Conservation (phyloP, 352 stramenopile species). For the Albugo candida region DNA sequence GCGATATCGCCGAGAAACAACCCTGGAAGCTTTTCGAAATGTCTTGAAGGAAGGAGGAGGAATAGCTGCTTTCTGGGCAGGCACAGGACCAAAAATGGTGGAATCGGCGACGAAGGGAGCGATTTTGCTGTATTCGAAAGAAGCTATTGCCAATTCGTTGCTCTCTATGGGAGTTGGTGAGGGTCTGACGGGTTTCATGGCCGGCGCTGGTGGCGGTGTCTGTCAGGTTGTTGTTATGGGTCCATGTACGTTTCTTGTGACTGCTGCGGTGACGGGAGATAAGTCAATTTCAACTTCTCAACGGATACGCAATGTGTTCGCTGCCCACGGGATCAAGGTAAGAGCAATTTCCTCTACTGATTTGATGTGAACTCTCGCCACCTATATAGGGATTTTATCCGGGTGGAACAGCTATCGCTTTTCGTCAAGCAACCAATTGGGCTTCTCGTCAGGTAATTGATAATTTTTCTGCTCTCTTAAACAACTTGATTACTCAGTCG, state of each 20-base stretch:
- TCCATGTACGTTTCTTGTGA: slow-evolving; percentile 82
- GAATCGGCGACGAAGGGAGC: slow-evolving; percentile 79
- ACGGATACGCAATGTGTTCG: slow-evolving; percentile 69
- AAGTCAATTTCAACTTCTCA: slow-evolving; percentile 74
- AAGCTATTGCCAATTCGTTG: slow-evolving; percentile 69
- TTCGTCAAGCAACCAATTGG: slow-evolving; percentile 85
- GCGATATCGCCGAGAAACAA: slow-evolving; percentile 66
- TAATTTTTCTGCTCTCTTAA: not conserved
- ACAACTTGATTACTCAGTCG: not conserved
- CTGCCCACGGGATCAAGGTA: slow-evolving; percentile 58
- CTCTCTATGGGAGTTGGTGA: slow-evolving; percentile 42
- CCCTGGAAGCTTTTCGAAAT: slow-evolving; percentile 66
- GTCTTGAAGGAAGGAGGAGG: slow-evolving; percentile 74
- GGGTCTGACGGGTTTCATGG: slow-evolving; percentile 52
- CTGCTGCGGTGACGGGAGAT: slow-evolving; percentile 75
- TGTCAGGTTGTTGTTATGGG: slow-evolving; percentile 82
- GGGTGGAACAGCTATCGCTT: slow-evolving; percentile 76
- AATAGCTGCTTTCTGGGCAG: slow-evolving; percentile 70
- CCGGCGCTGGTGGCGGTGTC: slow-evolving; percentile 64
- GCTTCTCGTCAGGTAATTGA: slow-evolving; percentile 39
- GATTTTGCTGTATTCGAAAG: slow-evolving; percentile 81
- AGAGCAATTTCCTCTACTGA: not conserved
- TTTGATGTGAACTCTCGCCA: not conserved
- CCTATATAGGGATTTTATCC: slow-evolving; percentile 63
- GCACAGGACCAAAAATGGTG: slow-evolving; percentile 82